phyloP scores from a whole-genome alignment of 2,329 filamentous ascomycete species.

The Ophiostoma pallidulum region DNA sequence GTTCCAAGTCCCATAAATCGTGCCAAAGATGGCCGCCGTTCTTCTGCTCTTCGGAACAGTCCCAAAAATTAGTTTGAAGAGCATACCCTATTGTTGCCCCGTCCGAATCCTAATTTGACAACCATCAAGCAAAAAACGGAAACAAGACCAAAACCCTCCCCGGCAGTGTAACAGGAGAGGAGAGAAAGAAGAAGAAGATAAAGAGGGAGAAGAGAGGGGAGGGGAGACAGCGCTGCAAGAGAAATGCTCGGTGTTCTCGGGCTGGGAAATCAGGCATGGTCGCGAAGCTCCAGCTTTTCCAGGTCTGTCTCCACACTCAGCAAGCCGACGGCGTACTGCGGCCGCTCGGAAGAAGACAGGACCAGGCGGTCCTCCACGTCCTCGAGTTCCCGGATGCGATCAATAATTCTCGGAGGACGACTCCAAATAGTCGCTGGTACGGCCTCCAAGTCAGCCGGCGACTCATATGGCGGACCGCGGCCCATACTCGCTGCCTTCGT shows the following conservation, averaged over 20 bases:
- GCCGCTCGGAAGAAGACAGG: conserved; percentile 51
- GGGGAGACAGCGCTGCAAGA: not conserved
- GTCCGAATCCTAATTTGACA: too few species aligned
- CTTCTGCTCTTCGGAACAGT: too few species aligned
- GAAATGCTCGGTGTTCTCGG: too few species aligned
- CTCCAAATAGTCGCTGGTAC: conserved; percentile 37
- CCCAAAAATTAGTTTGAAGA: too few species aligned
- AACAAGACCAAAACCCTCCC: too few species aligned
- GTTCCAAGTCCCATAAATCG: too few species aligned
- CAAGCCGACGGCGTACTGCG: conserved; percentile 70
- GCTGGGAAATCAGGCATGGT: not conserved
- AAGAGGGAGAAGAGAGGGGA: not conserved
- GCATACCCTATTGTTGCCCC: too few species aligned
- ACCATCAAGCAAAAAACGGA: too few species aligned
- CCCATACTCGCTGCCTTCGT: conserved; percentile 62
- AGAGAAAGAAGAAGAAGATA: not conserved
- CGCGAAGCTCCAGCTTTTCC: conserved; percentile 45
- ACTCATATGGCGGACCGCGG: conserved; percentile 63
- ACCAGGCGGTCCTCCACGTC: conserved; percentile 40
- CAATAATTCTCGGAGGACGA: conserved; percentile 41
- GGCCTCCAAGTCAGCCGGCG: conserved; percentile 31
- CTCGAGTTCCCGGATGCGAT: conserved; percentile 39
- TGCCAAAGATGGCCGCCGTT: too few species aligned
- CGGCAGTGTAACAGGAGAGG: too few species aligned
- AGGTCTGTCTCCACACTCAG: conserved; percentile 71